A percentile compares a stretch with the other conserved stretches of the same genome.
These are phyloP conservation scores for Fomitopsis pinicola DNA, from an alignment of 1,284 basidiomycete species.

Conservation along the genomic window DNA sequence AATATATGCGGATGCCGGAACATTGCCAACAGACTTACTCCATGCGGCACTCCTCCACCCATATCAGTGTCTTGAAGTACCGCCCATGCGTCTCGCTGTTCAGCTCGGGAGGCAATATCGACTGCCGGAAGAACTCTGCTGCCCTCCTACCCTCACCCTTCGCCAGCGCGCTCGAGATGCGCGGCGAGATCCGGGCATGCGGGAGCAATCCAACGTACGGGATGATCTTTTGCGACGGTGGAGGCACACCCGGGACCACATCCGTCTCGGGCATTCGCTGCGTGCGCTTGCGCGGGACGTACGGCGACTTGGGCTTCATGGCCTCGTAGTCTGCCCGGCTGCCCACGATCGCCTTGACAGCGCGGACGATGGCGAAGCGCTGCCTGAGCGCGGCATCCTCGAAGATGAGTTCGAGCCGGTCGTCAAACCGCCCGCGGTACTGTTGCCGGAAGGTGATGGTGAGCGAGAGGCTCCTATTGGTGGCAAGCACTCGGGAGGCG, in stretches of 20 bases:
- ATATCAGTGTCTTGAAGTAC: slow-evolving; percentile 32
- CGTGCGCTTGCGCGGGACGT: slow-evolving; percentile 41
- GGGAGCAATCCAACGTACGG: slow-evolving; percentile 24
- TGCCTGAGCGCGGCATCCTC: slow-evolving; percentile 23
- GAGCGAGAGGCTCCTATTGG: slow-evolving; percentile 27
- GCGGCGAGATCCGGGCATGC: slow-evolving; percentile 16
- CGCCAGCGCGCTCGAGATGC: slow-evolving; percentile 4
- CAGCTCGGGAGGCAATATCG: slow-evolving; percentile 3
- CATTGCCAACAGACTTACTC: slow-evolving; percentile 35
- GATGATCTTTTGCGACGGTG: slow-evolving; percentile 26
- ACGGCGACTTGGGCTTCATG: slow-evolving; percentile 47
- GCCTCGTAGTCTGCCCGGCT: slow-evolving; percentile 43
- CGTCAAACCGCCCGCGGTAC: slow-evolving; percentile 44
- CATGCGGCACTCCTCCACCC: slow-evolving; percentile 55
- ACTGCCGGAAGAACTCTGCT: slow-evolving; percentile 1
- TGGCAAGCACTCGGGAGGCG: slow-evolving; percentile 16
- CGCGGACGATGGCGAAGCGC: slow-evolving; percentile 32
- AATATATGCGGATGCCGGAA: not conserved
- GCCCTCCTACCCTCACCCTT: not conserved
- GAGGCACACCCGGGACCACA: slow-evolving; percentile 44
- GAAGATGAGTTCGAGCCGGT: slow-evolving; percentile 33
- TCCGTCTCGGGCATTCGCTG: slow-evolving; percentile 34
- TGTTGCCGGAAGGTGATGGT: slow-evolving; percentile 31
- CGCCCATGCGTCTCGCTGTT: slow-evolving; percentile 2
- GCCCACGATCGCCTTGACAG: slow-evolving; percentile 30